Evolutionary conservation across 1,284 basidiomycete genomes (phyloP).

Genomic region (Rhodotorula sp.): DNA sequence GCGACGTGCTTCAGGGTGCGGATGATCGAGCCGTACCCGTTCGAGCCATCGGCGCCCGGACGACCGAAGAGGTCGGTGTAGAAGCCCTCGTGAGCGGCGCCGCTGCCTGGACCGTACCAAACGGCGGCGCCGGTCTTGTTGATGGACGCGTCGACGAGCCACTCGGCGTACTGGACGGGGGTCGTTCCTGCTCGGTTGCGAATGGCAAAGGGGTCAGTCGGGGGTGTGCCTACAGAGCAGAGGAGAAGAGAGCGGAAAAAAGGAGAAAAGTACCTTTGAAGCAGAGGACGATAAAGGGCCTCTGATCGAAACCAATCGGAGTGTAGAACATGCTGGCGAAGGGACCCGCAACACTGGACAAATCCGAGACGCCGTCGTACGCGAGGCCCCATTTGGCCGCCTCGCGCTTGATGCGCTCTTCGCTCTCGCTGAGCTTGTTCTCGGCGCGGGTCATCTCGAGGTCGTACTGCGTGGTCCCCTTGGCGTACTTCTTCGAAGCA

Average conservation of each 20-base stretch:
- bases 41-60: neutral
- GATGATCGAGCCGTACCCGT: slow-evolving; percentile 25
- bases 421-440: slow-evolving; percentile 5
- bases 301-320: neutral
- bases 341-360: slow-evolving; percentile 16
- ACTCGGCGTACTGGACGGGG: slow-evolving; percentile 48
- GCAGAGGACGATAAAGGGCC: slow-evolving; percentile 34
- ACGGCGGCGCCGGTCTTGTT: slow-evolving; percentile 14
- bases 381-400: slow-evolving; percentile 22
- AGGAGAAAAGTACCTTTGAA: slow-evolving; percentile 25
- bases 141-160: slow-evolving; percentile 35
- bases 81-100: slow-evolving; percentile 33
- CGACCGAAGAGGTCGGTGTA: slow-evolving; percentile 13
- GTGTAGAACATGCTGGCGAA: slow-evolving; percentile 34
- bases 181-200: slow-evolving; percentile 42
- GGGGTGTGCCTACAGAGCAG: no score
- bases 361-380: slow-evolving; percentile 27
- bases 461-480: neutral
- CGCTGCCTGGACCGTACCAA: slow-evolving; percentile 25
- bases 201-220: no score
- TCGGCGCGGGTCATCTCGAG: slow-evolving; percentile 9
- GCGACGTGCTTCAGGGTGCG: slow-evolving; percentile 21
- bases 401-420: slow-evolving; percentile 21
- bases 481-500: neutral
- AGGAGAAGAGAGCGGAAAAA: neutral